Conservation (phyloP, 2,329 filamentous ascomycete genomes). For the Botrytis elliptica region DNA sequence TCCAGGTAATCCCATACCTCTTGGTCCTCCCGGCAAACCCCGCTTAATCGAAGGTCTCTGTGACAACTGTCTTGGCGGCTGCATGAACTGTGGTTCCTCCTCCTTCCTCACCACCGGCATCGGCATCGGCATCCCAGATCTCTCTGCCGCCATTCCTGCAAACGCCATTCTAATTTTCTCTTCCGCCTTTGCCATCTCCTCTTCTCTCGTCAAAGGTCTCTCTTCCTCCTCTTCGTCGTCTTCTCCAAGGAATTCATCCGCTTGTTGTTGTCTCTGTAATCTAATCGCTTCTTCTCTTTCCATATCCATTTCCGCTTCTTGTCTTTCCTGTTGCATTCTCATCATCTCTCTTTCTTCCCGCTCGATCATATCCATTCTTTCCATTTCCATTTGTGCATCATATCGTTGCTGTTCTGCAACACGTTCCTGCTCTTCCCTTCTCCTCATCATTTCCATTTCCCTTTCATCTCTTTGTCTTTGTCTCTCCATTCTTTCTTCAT, state of each 20-base stretch:
- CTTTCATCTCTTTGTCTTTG: constrained; percentile 13
- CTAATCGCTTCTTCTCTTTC: constrained; percentile 10
- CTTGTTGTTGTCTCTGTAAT: constrained; percentile 8
- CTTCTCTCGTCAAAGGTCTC: constrained; percentile 21
- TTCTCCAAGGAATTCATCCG: background rate
- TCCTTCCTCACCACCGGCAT: background rate
- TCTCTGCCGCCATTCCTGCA: constrained; percentile 25
- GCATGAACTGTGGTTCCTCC: background rate
- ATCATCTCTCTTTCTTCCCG: constrained; percentile 7
- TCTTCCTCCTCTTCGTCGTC: constrained; percentile 13
- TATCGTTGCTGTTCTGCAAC: constrained; percentile 7
- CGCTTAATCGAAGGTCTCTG: constrained; percentile 17
- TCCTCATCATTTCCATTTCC: constrained; percentile 2
- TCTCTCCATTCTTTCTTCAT: constrained; percentile 2
- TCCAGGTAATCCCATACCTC: constrained; percentile 15
- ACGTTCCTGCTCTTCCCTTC: constrained; percentile 14
- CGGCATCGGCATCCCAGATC: background rate
- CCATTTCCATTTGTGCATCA: constrained; percentile 15
- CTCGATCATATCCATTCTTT: constrained; percentile 12
- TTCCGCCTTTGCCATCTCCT: constrained; percentile 26
- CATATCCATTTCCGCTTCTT: background rate
- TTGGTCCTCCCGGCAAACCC: constrained; percentile 21
- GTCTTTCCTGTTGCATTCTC: constrained; percentile 12
- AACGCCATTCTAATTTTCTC: constrained; percentile 26
- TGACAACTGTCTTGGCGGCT: background rate